These are phyloP conservation scores for Didymosphaeria variabile DNA, from an alignment of 2,329 filamentous ascomycete genomes.

Conservation along the genomic window DNA sequence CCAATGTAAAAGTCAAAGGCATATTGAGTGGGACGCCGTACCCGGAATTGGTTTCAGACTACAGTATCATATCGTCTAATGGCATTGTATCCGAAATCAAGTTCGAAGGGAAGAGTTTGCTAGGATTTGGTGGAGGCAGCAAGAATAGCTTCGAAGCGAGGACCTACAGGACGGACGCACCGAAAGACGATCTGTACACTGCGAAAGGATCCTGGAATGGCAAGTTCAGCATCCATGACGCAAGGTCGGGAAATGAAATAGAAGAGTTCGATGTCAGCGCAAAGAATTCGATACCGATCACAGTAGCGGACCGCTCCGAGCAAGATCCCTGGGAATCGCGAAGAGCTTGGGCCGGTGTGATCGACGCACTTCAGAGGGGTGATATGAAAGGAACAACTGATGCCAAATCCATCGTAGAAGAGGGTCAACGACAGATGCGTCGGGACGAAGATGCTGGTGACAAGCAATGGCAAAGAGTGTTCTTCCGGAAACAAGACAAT, in stretches of 20 bases:
- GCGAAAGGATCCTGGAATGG: slow-evolving; percentile 55
- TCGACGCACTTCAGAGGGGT: slow-evolving; percentile 48
- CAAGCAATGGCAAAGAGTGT: slow-evolving; percentile 50
- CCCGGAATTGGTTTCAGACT: slow-evolving; percentile 54
- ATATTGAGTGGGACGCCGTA: slow-evolving; percentile 55
- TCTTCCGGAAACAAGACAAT: slow-evolving; percentile 48
- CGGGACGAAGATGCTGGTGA: slow-evolving; percentile 49
- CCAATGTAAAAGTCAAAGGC: slow-evolving; percentile 57
- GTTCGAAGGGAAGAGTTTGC: slow-evolving; percentile 55
- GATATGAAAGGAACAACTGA: slow-evolving; percentile 52
- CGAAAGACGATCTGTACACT: slow-evolving; percentile 47
- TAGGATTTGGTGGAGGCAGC: slow-evolving; percentile 43
- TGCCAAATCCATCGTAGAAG: slow-evolving; percentile 44
- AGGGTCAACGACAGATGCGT: slow-evolving; percentile 54
- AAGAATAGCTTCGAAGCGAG: slow-evolving; percentile 55
- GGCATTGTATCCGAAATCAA: slow-evolving; percentile 54
- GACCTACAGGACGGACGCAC: slow-evolving; percentile 47
- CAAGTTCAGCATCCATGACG: slow-evolving; percentile 49
- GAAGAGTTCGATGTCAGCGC: slow-evolving; percentile 48
- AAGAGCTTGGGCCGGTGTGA: slow-evolving; percentile 54
- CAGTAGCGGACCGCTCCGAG: slow-evolving; percentile 40
- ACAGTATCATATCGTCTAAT: slow-evolving; percentile 53
- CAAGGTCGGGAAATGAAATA: slow-evolving; percentile 41
- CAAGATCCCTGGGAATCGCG: slow-evolving; percentile 58
- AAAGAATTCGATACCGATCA: slow-evolving; percentile 29